Conservation (phyloP, 225 moss, liverwort and hornwort species). For the Bryoerythrophyllum caledonicum region DNA sequence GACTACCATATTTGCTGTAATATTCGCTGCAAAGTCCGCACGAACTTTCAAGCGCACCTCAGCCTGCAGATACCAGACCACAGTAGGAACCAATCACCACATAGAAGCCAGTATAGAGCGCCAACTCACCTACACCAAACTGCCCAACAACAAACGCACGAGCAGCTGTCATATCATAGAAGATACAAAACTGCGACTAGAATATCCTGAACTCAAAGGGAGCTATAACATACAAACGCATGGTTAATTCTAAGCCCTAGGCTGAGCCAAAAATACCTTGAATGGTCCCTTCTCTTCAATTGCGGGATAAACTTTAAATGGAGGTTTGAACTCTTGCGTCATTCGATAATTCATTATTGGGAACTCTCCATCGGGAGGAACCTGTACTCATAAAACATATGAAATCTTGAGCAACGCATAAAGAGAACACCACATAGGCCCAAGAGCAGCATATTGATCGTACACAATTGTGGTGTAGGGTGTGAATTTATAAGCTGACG, state of each 20-base stretch:
- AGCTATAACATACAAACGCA: not conserved
- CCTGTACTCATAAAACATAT: slow-evolving; percentile 43
- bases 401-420: slow-evolving; percentile 1
- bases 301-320: slow-evolving; percentile 91
- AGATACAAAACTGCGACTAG: not conserved
- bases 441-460: not conserved
- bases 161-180: not conserved
- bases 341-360: slow-evolving; percentile 99
- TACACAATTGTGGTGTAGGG: not conserved
- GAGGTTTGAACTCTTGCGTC: slow-evolving; percentile 98
- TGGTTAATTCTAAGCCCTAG: not conserved
- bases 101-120: not conserved
- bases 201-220: not conserved
- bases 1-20: slow-evolving; percentile 87
- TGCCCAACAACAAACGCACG: not conserved
- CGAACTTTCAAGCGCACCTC: slow-evolving; percentile 89
- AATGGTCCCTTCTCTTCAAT: slow-evolving; percentile 98
- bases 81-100: slow-evolving; percentile 3
- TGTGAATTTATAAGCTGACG: not conserved
- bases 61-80: slow-evolving; percentile 54
- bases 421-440: not conserved
- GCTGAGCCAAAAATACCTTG: slow-evolving; percentile 58
- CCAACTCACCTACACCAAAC: not conserved
- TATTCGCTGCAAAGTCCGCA: slow-evolving; percentile 80
- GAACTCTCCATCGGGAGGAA: slow-evolving; percentile 98